Percentiles rank a stretch among this genome's conserved stretches.
Evolutionary conservation across 352 stramenopile genomes (phyloP).

Genomic region (Thalassiosira allenii): DNA sequence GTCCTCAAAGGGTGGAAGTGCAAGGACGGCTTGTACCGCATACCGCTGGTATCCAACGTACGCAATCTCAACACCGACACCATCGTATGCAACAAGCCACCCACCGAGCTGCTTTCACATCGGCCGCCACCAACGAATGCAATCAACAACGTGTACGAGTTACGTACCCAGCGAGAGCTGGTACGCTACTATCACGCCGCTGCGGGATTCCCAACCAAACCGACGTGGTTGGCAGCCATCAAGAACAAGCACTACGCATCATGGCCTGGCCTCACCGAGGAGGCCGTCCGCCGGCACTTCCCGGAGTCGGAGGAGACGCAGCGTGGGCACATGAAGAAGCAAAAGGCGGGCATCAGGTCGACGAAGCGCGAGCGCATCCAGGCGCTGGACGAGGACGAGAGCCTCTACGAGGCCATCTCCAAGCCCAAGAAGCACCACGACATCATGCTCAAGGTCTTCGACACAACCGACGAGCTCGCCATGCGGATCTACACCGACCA

Average conservation of each 20-base stretch:
- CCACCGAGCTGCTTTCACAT: not conserved
- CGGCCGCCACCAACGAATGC: conserved; percentile 1
- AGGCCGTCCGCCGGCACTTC: conserved; percentile 26
- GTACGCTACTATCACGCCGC: not conserved
- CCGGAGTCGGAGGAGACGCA: conserved; percentile 29
- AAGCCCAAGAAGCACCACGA: conserved; percentile 25
- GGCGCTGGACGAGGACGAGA: not conserved
- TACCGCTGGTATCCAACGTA: conserved; percentile 31
- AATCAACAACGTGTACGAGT: conserved; percentile 27
- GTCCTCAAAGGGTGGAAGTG: conserved; percentile 37
- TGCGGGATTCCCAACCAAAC: conserved; percentile 30
- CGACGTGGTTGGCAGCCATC: conserved; percentile 37
- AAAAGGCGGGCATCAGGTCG: conserved; percentile 31
- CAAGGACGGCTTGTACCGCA: conserved; percentile 18
- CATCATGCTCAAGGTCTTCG: conserved; percentile 38
- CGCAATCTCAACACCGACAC: conserved; percentile 33
- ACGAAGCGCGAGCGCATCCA: conserved; percentile 37
- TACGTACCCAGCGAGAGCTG: conserved; percentile 8
- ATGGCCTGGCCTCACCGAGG: conserved; percentile 28
- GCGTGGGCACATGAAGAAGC: conserved; percentile 65
- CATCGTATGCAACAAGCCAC: not conserved
- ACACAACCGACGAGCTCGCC: conserved; percentile 5
- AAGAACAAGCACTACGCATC: conserved; percentile 13
- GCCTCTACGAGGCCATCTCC: not conserved
- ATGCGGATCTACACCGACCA: conserved; percentile 56